Base-by-base conservation (phyloP, 176 grass and related monocot species). In the Raddia guianensis region DNA sequence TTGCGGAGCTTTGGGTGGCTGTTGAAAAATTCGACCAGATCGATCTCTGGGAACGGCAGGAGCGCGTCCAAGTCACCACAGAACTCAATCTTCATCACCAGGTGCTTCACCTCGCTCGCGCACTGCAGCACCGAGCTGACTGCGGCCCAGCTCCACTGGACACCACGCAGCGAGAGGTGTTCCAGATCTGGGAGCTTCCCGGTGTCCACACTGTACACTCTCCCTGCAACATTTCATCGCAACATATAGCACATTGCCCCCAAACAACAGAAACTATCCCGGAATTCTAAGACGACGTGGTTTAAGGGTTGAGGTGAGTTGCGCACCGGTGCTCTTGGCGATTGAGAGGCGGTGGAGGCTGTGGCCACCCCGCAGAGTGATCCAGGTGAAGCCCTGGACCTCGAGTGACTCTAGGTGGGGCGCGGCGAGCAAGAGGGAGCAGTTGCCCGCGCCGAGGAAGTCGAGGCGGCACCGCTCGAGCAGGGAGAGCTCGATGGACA, bases 81-180 rank as follows among this genome's bases (percentile, higher is more conserved):
- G 84, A 99, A 99, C 78, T 99, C 96, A 21, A 99, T 89, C 79
- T 99, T 99, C 90, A 99, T 99, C 45, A 92, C 83, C 0, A 99
- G 82, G 42, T 99, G 90, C 74, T 87, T 93, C 79, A 95, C 88
- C 16, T 93, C 88, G 61, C 68, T 88, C 5, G 96, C 90, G 33
- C 80, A 87, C 57, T 84, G 86, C 47, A 99, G 57, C 68, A 95
- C 79, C 4, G 96, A 91, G 82, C 15, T 83, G 59, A 99, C 80
- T 0, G 96, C 92, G 3, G 66, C 80, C 96, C 96, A 99, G 73
- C 83, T 91, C 96, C 96, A 99, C 76, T 99, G 92, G 21, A 99
- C 84, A 1, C 96, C 96, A 45, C 96, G 86, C 69, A 99, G 59
- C 1, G 88, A 93, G 35, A 95, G 77, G 45, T 80, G 62, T 9